Evolutionary conservation across 148 eudicot genomes (phyloP), one percentile per base, ranked within the genome.

Genomic region (Chenopodium formosanum): DNA sequence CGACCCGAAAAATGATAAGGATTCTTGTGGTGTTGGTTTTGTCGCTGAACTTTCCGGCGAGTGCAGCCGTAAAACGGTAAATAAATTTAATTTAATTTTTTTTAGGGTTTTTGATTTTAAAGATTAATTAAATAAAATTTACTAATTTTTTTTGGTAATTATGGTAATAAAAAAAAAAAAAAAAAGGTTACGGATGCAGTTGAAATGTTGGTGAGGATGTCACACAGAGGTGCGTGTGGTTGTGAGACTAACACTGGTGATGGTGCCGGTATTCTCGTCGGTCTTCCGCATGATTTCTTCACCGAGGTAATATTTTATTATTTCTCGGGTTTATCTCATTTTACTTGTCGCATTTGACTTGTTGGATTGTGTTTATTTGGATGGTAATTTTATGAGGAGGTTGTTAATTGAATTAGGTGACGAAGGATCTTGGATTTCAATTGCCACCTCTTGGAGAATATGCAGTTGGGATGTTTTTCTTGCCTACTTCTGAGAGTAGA

Each of bases 221-320:
- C 99, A 9, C 99, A 97, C 64, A 92, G 99, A 87, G 99, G 99
- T 8, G 99, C 99, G 16, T 97, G 99, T 90, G 99, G 99, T 9
- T 95, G 99, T 77, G 99, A 97, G 88, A 81, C 96, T 0, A 97
- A 97, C 70, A 97, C 99, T 10, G 99, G 99, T 46, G 99, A 97
- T 84, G 99, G 99, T 37, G 99, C 99, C 31, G 99, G 99, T 8
- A 94, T 97, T 84, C 95, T 97, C 66, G 98, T 97, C 23, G 98
- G 87, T 81, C 91, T 92, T 83, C 99, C 99, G 76, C 99, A 94
- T 82, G 87, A 92, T 65, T 97, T 97, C 86, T 94, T 85, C 83
- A 75, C 56, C 75, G 97, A 97, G 98, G 99, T 97, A 40, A 40
- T 40, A 40, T 40, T 40, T 40, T 40, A 40, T 6, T 40, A 0